Evolutionary conservation across 495 filamentous ascomycete species (phyloP), one percentile per base, ranked within the genome.

Genomic region (Tetracladium setigerum): DNA sequence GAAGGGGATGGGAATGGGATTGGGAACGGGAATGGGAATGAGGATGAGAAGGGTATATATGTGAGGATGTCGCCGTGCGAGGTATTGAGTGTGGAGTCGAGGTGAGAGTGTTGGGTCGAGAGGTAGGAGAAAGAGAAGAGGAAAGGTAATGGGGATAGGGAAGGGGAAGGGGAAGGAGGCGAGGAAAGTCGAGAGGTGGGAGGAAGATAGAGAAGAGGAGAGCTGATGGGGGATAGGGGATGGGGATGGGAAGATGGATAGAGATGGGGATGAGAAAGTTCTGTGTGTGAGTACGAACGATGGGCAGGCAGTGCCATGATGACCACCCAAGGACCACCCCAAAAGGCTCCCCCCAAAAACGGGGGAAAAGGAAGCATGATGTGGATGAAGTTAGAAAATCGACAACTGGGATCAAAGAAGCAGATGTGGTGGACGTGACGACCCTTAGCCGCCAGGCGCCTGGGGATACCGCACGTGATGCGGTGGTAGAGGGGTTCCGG

Each of bases 291-390:
- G 43, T 14, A 48, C 12, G 37, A 36, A 13, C 36, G 32, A 31
- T 48, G n/a, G n/a, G n/a, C n/a, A 32, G 17, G 44, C 30, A 31
- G 38, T 41, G 36, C 46, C 36, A 31, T 41, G 46, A 19, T 30
- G 46, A 32, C 34, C 17, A 32, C 13, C 13, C 2, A 32, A 48
- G 44, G n/a, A 36, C 11, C 40, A 31, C 5, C 22, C 41, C 4
- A 27, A 27, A 27, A 27, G 7, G 22, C 18, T 18, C 22, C 17
- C 22, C 16, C 16, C 19, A 15, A 11, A 24, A 41, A 41, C 12
- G 41, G 41, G 41, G 22, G 15, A 18, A n/a, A 12, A 30, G 16
- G 18, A 17, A 22, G 22, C 7, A 7, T 27, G 22, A 27, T 3
- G 22, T 27, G 22, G 22, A 27, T 27, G 46, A 41, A 44, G 1